Evolutionary conservation across 345 rosid genomes (phyloP).

Genomic region (Populus davidiana): DNA sequence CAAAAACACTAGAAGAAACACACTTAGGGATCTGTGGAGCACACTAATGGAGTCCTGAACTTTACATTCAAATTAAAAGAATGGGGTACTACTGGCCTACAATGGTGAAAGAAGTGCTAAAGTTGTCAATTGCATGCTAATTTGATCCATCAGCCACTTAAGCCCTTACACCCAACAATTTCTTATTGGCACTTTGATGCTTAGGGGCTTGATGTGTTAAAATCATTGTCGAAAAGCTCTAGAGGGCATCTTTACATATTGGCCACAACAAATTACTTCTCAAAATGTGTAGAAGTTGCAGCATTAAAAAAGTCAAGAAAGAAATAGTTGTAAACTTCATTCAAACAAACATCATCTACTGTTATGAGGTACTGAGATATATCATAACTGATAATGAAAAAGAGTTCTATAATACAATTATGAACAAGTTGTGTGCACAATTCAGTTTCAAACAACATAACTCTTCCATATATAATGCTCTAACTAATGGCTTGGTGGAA

Average conservation of each 20-base stretch:
- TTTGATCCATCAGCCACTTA: neutral
- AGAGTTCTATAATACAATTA: neutral
- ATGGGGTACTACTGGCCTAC: neutral
- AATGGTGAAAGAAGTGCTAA: neutral
- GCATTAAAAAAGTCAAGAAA: neutral
- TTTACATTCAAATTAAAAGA: neutral
- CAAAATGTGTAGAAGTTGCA: neutral
- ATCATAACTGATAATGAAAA: neutral
- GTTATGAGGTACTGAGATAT: too few relatives aligned
- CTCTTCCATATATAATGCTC: neutral
- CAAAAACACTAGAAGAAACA: neutral
- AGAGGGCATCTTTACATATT: neutral
- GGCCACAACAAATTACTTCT: neutral
- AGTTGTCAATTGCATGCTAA: neutral
- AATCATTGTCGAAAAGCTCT: too few relatives aligned
- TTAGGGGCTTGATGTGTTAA: neutral
- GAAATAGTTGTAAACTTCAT: too few relatives aligned
- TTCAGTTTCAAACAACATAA: neutral
- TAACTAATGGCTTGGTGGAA: neutral
- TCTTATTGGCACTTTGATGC: neutral
- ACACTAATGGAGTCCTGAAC: neutral
- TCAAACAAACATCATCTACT: too few relatives aligned
- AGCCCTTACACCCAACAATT: too few relatives aligned
- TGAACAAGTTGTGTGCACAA: neutral
- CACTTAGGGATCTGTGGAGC: neutral